Evolutionary conservation across 2,329 filamentous ascomycete genomes (phyloP), one percentile per base, ranked within the genome.

Genomic region (Penicillium verrucosum): DNA sequence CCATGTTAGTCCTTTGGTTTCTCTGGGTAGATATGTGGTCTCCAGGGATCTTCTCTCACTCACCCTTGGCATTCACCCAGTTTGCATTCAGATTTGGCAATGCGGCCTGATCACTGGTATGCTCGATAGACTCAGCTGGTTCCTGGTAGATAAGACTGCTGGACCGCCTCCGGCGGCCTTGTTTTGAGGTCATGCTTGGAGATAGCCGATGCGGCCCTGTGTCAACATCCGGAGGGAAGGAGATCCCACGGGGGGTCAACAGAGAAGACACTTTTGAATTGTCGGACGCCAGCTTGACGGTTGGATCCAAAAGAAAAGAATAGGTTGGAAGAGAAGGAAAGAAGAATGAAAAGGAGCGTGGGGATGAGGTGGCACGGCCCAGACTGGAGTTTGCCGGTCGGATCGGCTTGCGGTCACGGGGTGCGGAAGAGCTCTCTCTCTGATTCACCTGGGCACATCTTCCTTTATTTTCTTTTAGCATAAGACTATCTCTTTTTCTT

Each of bases 41-140:
- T 50, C 50, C 29, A 12, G 25, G 25, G 40, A 52, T 41, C 53
- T 27, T 34, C 32, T 30, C 29, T 44, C 43, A 68, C 84, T 78
- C 80, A 97, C 94, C 94, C 86, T 99, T 99, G 70, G 92, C 90
- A 77, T 97, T 97, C 65, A 97, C 95, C 94, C 94, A 99, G 79
- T 97, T 90, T 66, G 94, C 92, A 77, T 99, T 99, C 71, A 97
- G 79, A 72, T 99, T 99, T 51, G 94, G 94, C 67, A 97, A 82
- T 37, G 90, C 90, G 56, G 92, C 90, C 81, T 97, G 94, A 77
- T 99, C 94, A 73, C 89, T 97, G 77, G 96, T 90, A 78, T 97
- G 94, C 81, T 99, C 94, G 72, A 97, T 86, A 55, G 93, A 96
- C 82, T 99, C 94, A 59, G 89, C 87, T 54, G 94, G 94, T 77